Evolutionary conservation across 2,329 filamentous ascomycete species (phyloP).

Genomic region (Byssochlamys sp.): DNA sequence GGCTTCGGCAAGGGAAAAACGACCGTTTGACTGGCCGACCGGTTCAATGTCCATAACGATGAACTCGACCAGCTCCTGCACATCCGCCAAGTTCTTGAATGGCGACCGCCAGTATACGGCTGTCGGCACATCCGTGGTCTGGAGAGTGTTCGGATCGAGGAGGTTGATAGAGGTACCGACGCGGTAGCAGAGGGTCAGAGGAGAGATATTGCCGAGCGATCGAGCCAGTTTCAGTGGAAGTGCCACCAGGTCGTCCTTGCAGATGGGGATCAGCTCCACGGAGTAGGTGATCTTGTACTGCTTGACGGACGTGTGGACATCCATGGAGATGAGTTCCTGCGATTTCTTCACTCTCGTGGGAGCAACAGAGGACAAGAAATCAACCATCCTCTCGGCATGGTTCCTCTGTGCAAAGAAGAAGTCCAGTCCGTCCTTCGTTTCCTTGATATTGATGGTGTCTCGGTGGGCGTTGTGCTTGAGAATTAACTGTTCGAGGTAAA

Average conservation of each 20-base stretch:
- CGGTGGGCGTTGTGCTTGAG: slow-evolving; percentile 84
- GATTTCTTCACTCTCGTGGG: slow-evolving; percentile 72
- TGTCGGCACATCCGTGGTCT: slow-evolving; percentile 75
- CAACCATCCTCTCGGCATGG: slow-evolving; percentile 82
- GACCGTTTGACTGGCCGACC: slow-evolving; percentile 63
- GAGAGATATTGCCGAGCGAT: slow-evolving; percentile 76
- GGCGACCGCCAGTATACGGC: slow-evolving; percentile 84
- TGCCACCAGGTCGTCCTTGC: slow-evolving; percentile 94
- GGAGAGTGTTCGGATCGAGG: slow-evolving; percentile 80
- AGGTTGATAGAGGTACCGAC: slow-evolving; percentile 85
- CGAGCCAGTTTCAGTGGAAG: slow-evolving; percentile 83
- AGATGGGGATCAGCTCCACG: slow-evolving; percentile 81
- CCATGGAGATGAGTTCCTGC: slow-evolving; percentile 88
- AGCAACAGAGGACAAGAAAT: slow-evolving; percentile 74
- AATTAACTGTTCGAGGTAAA: slow-evolving; percentile 85
- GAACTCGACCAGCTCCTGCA: slow-evolving; percentile 79
- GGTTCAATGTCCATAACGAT: slow-evolving; percentile 90
- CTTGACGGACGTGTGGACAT: slow-evolving; percentile 80
- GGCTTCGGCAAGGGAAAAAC: slow-evolving; percentile 74
- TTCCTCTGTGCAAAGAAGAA: slow-evolving; percentile 89
- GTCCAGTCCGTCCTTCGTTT: slow-evolving; percentile 88
- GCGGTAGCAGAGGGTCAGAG: slow-evolving; percentile 73
- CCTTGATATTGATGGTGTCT: slow-evolving; percentile 96
- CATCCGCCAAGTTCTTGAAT: slow-evolving; percentile 73
- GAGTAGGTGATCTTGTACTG: slow-evolving; percentile 94